Evolutionary conservation across 139 green algal genomes (phyloP).

Genomic region (Micromonas commoda): DNA sequence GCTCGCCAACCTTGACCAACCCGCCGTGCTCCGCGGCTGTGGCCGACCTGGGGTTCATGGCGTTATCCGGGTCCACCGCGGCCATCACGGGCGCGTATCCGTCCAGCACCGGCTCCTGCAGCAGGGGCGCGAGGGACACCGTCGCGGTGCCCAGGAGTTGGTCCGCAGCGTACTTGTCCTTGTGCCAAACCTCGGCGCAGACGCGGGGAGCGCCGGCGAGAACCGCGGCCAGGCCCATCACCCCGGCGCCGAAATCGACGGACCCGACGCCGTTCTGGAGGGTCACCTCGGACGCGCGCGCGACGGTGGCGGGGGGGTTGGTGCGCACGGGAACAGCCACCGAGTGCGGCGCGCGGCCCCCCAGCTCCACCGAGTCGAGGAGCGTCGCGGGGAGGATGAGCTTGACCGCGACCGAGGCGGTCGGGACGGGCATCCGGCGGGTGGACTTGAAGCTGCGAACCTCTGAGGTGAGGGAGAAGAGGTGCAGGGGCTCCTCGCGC

Average conservation of each 20-base stretch:
- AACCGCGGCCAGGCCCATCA: conserved; percentile 47
- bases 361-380: background rate
- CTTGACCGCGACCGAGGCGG: conserved; percentile 39
- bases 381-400: conserved; percentile 42
- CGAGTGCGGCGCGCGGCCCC: background rate
- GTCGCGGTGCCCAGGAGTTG: conserved; percentile 49
- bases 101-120: conserved; percentile 58
- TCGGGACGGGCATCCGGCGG: conserved; percentile 43
- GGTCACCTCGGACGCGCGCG: conserved; percentile 41
- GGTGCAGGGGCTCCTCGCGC: background rate
- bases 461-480: conserved; percentile 46
- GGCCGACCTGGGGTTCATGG: background rate
- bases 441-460: conserved; percentile 45
- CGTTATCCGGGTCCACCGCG: conserved; percentile 15
- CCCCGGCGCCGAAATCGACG: conserved; percentile 46
- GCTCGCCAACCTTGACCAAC: conserved; percentile 31
- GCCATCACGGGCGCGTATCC: conserved; percentile 52
- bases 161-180: conserved; percentile 50
- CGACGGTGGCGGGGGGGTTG: conserved; percentile 44
- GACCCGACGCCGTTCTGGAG: conserved; percentile 42
- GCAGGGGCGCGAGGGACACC: conserved; percentile 47
- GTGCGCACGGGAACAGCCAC: conserved; percentile 41
- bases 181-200: conserved; percentile 51
- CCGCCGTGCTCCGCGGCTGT: conserved; percentile 41
- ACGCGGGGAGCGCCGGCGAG: conserved; percentile 45